Conservation (phyloP, 495 filamentous ascomycete species). For the Oidiodendron maius region DNA sequence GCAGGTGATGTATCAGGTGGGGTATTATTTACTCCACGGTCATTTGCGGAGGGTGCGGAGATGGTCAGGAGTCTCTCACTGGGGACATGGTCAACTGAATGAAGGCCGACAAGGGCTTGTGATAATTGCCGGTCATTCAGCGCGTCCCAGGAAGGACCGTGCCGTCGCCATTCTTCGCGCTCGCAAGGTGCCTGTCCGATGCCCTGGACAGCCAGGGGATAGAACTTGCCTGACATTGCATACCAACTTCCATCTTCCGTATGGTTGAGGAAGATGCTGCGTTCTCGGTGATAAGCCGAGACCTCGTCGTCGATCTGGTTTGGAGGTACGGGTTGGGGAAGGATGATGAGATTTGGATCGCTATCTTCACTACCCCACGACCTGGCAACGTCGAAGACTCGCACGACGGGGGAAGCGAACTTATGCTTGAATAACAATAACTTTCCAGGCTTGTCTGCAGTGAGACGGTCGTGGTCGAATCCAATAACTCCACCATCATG, state of each 20-base stretch:
- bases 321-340: constrained; percentile 80
- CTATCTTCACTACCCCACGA: constrained; percentile 53
- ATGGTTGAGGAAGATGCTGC: constrained; percentile 79
- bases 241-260: constrained; percentile 87
- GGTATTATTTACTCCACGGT: constrained; percentile 5
- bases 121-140: constrained; percentile 27
- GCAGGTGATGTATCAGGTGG: constrained; percentile 17
- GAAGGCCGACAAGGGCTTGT: constrained; percentile 39
- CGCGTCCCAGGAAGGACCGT: constrained; percentile 20
- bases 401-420: constrained; percentile 76
- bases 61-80: constrained; percentile 14
- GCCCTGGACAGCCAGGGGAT: constrained; percentile 74
- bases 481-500: constrained; percentile 85
- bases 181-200: constrained; percentile 60
- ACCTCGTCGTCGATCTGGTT: constrained; percentile 42
- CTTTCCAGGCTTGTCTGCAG: constrained; percentile 19
- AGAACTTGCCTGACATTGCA: constrained; percentile 81
- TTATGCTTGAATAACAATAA: constrained; percentile 46
- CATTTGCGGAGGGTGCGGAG: constrained; percentile 3
- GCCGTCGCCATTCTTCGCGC: constrained; percentile 43
- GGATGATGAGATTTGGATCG: constrained; percentile 61
- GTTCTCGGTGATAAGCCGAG: constrained; percentile 45
- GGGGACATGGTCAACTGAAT: constrained; percentile 29
- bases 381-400: constrained; percentile 86
- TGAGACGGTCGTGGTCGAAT: constrained; percentile 56